Evolutionary conservation across 140 eudicot genomes (phyloP).

Genomic region (Erigeron philadelphicus): DNA sequence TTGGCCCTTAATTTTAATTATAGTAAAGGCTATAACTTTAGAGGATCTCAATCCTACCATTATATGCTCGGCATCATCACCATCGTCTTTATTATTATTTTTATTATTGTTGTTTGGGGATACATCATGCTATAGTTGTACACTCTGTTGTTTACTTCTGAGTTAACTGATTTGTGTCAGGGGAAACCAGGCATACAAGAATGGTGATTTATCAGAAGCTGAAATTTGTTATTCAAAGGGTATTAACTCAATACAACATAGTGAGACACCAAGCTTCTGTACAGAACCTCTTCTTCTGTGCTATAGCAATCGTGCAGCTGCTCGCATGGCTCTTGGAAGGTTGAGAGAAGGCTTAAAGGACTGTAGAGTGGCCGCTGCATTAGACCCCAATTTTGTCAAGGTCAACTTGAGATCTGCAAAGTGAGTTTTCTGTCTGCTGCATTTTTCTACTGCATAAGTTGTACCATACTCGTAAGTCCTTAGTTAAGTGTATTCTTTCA

Average conservation of each 20-base stretch:
- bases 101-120: background rate
- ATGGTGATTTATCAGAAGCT: constrained; percentile 63
- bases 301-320: constrained; percentile 96
- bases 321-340: constrained; percentile 84
- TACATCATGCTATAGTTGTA: background rate
- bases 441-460: background rate
- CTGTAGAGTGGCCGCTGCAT: constrained; percentile 58
- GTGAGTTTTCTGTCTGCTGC: constrained; percentile 36
- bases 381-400: constrained; percentile 64
- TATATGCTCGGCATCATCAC: too few relatives aligned
- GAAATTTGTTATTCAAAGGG: constrained; percentile 79
- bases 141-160: constrained; percentile 10
- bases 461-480: background rate
- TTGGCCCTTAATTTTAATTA: too few relatives aligned
- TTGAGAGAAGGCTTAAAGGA: constrained; percentile 84
- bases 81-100: background rate
- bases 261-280: constrained; percentile 30
- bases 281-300: constrained; percentile 70
- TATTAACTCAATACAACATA: constrained; percentile 39
- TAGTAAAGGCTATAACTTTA: too few relatives aligned
- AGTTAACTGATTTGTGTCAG: constrained; percentile 39
- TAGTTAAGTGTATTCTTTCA: background rate
- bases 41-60: too few relatives aligned
- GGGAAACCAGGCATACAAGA: constrained; percentile 88
- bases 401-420: constrained; percentile 86